Evolutionary conservation across 2,329 filamentous ascomycete genomes (phyloP).

Genomic region (Fusarium sp.): DNA sequence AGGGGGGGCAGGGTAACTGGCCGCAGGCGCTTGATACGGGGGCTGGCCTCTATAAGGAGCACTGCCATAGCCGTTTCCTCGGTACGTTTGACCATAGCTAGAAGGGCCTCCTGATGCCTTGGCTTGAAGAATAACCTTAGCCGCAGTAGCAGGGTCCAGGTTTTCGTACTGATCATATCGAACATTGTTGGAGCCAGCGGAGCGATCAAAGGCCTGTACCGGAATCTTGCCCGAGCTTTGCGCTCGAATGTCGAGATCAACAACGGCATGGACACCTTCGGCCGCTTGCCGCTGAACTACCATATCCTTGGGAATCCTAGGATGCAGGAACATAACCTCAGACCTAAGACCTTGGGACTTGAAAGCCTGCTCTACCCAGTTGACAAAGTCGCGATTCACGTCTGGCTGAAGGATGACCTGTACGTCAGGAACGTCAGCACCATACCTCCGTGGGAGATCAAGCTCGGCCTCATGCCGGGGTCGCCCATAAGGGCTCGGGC

Average conservation of each 20-base stretch:
- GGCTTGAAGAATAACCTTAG: conserved; percentile 80
- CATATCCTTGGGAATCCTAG: conserved; percentile 77
- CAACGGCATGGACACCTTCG: conserved; percentile 88
- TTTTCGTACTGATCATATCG: conserved; percentile 89
- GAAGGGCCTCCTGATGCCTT: conserved; percentile 57
- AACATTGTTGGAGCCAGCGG: conserved; percentile 76
- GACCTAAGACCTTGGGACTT: conserved; percentile 74
- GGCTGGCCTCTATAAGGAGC: conserved; percentile 47
- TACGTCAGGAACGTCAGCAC: conserved; percentile 84
- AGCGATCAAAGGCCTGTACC: conserved; percentile 86
- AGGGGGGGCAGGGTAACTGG: conserved; percentile 41
- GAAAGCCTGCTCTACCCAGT: conserved; percentile 83
- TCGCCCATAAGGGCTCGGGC: conserved; percentile 70
- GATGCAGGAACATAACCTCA: conserved; percentile 81
- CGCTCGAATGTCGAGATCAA: conserved; percentile 76
- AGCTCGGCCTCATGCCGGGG: conserved; percentile 65
- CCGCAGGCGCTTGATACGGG: conserved; percentile 42
- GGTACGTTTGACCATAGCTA: conserved; percentile 46
- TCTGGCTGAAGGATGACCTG: conserved; percentile 86
- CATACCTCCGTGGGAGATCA: conserved; percentile 77
- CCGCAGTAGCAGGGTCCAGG: conserved; percentile 79
- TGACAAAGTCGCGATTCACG: conserved; percentile 80
- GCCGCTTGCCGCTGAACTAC: conserved; percentile 87
- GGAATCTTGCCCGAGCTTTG: conserved; percentile 79
- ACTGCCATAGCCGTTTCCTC: conserved; percentile 39